Base-by-base conservation (phyloP, 1,284 basidiomycete genomes). In the Anthracocystis walkeri region DNA sequence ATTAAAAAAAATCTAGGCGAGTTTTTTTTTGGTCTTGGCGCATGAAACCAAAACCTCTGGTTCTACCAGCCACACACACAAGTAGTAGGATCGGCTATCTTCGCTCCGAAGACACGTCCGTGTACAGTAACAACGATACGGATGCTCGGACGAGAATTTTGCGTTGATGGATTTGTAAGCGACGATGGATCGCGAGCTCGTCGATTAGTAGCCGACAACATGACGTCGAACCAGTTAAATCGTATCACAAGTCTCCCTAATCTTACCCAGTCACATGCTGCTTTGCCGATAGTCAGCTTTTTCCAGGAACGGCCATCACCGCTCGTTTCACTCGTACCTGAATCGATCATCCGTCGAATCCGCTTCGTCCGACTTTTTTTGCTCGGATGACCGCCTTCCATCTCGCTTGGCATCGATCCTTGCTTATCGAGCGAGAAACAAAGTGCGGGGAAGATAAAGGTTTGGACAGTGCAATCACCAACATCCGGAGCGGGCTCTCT, bases 11-110 rank as follows among this genome's bases (percentile, higher is more conserved):
- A 18, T 25, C 3, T 23, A 45, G 14, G 4, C 44, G 44, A 45
- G 44, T 45, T 45, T 45, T 45, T n/a, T n/a, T n/a, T n/a, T n/a
- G n/a, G n/a, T n/a, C 44, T 45, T 45, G 44, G 44, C 44, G 44
- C 42, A 44, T 10, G n/a, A n/a, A 21, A 21, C 20, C 20, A 23
- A 4, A 29, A 5, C 42, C 42, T 45, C 23, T 12, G 1, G 16
- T 45, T 18, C 44, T 23, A 45, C 29, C 29, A 29, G 5, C 29
- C 29, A 29, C 5, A 4, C 29, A 29, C 29, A 29, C 29, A 4
- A 29, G 6, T 40, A 3, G 38, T 40, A 18, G 38, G 16, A 14
- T 40, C 38, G 38, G 38, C 38, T 18, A 40, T 12, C 38, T 40
- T 40, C 38, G 38, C 38, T 40, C 38, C 38, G 38, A 40, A 40